Conservation (phyloP, 2,329 filamentous ascomycete genomes). For the Colletotrichum sp. region DNA sequence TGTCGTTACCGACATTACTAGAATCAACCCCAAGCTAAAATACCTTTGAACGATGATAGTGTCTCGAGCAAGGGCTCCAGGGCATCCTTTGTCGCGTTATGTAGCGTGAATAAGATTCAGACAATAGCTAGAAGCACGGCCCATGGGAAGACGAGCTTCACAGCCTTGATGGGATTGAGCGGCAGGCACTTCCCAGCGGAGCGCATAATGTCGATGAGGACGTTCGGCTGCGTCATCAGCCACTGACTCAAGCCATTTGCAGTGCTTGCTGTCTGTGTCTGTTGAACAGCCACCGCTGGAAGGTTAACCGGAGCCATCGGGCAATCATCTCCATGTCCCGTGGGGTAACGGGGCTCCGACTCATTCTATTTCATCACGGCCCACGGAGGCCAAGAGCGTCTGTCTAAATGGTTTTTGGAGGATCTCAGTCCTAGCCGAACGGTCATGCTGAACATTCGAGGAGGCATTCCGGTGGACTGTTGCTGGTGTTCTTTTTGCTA, state of each 20-base stretch:
- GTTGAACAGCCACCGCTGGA: neutral
- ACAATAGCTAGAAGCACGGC: neutral
- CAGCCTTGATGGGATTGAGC: neutral
- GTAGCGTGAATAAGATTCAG: neutral
- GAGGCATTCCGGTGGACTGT: neutral
- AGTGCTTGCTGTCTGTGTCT: neutral
- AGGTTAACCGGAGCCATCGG: neutral
- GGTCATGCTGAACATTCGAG: neutral
- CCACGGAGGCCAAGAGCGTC: neutral
- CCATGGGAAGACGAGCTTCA: neutral
- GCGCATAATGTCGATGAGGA: neutral
- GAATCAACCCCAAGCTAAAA: neutral
- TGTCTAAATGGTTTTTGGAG: neutral
- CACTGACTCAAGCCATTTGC: neutral
- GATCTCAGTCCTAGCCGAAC: neutral
- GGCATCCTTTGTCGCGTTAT: neutral
- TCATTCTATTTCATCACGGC: neutral
- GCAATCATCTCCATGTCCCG: neutral
- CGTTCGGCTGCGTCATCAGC: neutral
- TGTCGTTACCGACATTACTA: neutral
- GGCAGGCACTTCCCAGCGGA: neutral
- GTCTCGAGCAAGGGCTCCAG: neutral
- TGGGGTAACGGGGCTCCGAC: neutral
- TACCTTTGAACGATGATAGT: neutral
- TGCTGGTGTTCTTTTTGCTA: neutral